These are phyloP conservation scores for Quercus variabilis DNA, from an alignment of 306 rosid genomes.

Conservation along the genomic window DNA sequence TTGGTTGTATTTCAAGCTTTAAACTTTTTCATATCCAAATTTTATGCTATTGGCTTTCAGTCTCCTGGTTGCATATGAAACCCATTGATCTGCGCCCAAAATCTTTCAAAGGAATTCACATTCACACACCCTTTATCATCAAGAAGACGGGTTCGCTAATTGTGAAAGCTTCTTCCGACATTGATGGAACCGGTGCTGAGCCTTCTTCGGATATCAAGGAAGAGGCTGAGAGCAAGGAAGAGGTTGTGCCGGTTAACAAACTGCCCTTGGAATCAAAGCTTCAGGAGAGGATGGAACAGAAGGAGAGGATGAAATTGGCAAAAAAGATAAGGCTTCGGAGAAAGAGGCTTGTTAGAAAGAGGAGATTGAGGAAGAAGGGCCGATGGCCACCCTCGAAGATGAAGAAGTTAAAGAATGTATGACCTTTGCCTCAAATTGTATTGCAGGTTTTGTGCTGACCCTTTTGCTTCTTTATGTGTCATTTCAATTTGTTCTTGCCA, in stretches of 20 bases:
- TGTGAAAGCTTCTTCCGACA: constrained; percentile 39
- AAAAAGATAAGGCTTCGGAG: constrained; percentile 82
- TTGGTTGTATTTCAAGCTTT: not conserved
- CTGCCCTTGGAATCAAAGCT: constrained; percentile 86
- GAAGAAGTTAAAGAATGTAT: constrained; percentile 85
- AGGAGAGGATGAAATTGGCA: constrained; percentile 71
- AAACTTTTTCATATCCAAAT: not conserved
- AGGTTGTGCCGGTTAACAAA: constrained; percentile 48
- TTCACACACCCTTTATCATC: constrained; percentile 20
- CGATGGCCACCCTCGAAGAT: constrained; percentile 96
- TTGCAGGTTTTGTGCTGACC: constrained; percentile 42
- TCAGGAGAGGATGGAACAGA: constrained; percentile 70
- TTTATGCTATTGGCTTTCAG: constrained; percentile 27
- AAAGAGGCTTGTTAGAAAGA: constrained; percentile 71
- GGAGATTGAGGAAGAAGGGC: constrained; percentile 87
- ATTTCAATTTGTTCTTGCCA: constrained; percentile 2
- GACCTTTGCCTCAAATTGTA: constrained; percentile 24
- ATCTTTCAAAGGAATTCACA: constrained; percentile 30
- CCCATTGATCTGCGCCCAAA: constrained; percentile 28
- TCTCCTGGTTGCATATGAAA: constrained; percentile 39
- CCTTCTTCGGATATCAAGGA: not conserved
- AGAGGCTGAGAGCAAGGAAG: constrained; percentile 26
- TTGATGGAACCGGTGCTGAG: constrained; percentile 17
- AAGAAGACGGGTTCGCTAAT: constrained; percentile 3
- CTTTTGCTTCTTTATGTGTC: constrained; percentile 17